These are phyloP conservation scores for Recurvomyces mirabilis DNA, from an alignment of 495 filamentous ascomycete genomes.

Conservation along the genomic window DNA sequence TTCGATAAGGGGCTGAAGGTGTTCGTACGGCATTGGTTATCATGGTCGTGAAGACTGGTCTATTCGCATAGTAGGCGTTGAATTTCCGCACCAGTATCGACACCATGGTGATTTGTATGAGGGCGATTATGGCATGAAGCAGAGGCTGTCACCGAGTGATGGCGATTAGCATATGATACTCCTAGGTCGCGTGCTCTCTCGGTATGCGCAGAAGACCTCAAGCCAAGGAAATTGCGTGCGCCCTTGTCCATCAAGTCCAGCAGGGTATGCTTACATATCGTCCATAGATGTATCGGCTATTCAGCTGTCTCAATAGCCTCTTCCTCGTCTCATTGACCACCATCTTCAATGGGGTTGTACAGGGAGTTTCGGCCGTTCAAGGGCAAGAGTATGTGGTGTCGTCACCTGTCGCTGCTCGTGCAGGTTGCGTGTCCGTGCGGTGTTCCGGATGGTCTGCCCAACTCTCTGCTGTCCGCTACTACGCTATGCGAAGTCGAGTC, in stretches of 20 bases:
- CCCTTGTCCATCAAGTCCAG: too few relatives aligned
- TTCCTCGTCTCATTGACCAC: slow-evolving; percentile 19
- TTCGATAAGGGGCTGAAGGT: slow-evolving; percentile 5
- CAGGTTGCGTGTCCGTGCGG: too few relatives aligned
- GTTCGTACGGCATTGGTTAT: slow-evolving; percentile 78
- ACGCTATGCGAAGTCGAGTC: too few relatives aligned
- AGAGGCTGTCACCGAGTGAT: slow-evolving; percentile 51
- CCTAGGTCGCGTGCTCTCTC: too few relatives aligned
- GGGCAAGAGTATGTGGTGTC: too few relatives aligned
- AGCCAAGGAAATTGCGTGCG: neutral
- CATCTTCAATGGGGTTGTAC: too few relatives aligned
- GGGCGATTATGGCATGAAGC: slow-evolving; percentile 70
- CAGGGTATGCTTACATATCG: slow-evolving; percentile 28
- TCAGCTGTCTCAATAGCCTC: slow-evolving; percentile 28
- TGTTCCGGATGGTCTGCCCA: too few relatives aligned
- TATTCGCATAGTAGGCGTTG: slow-evolving; percentile 81
- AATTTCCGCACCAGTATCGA: slow-evolving; percentile 74
- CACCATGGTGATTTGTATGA: slow-evolving; percentile 78
- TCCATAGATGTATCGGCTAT: slow-evolving; percentile 34
- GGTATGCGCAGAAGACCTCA: too few relatives aligned
- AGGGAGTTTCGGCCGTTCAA: too few relatives aligned
- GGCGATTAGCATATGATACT: neutral
- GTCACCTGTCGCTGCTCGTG: too few relatives aligned
- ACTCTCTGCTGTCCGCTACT: too few relatives aligned
- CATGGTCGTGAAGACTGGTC: slow-evolving; percentile 97